Percentiles rank a stretch among this genome's conserved stretches.
Conservation (phyloP, 73 alveolate species). For the Diophrys sp. region DNA sequence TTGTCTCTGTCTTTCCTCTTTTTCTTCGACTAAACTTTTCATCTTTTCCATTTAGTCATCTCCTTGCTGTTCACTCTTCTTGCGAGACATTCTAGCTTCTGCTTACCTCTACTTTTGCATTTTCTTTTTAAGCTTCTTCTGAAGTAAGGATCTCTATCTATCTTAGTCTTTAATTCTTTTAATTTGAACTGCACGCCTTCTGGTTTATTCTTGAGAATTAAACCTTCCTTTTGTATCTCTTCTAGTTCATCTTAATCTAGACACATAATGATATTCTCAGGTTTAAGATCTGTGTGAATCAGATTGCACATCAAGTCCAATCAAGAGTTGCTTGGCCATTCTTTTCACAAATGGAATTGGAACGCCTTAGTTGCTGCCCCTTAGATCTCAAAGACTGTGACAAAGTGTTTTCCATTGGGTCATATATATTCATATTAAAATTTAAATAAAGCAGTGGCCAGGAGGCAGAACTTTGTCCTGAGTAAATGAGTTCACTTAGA, state of each 20-base stretch:
- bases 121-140: conserved; percentile 28
- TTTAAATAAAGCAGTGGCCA: no score
- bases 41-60: conserved; percentile 1
- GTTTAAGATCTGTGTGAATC: conserved; percentile 96
- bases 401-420: conserved; percentile 86
- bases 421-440: no score
- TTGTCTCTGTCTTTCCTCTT: neutral
- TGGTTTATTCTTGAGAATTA: conserved; percentile 37
- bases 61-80: conserved; percentile 19
- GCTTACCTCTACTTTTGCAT: conserved; percentile 6
- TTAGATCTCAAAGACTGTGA: conserved; percentile 81
- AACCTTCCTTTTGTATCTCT: conserved; percentile 61
- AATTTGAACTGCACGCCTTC: conserved; percentile 33
- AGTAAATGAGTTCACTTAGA: no score
- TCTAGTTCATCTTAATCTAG: conserved; percentile 72
- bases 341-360: conserved; percentile 75
- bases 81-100: conserved; percentile 16
- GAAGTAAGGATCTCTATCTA: conserved; percentile 13
- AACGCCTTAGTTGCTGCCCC: conserved; percentile 76
- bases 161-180: conserved; percentile 23
- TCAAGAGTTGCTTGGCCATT: conserved; percentile 75
- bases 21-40: neutral
- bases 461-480: no score
- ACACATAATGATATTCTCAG: conserved; percentile 89
- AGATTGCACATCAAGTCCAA: conserved; percentile 89